Percentiles rank a stretch among this genome's conserved stretches.
Evolutionary conservation across 192 early-diverging fungal genomes (phyloP).

Genomic region (Funneliformis mosseae): DNA sequence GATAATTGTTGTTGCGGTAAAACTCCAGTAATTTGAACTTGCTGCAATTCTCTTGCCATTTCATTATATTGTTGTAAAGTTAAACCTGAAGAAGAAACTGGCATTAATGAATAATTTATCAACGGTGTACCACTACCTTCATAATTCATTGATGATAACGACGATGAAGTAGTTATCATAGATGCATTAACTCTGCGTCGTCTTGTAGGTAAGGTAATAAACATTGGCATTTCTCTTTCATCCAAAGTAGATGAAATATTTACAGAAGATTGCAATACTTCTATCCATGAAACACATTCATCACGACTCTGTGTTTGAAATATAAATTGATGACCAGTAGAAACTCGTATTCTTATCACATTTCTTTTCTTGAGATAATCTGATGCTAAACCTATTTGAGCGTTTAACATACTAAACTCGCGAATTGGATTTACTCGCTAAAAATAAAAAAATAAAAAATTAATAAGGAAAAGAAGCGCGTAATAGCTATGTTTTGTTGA

Average conservation of each 20-base stretch:
- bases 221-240: constrained; percentile 43
- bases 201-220: constrained; percentile 40
- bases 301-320: constrained; percentile 26
- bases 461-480: not conserved
- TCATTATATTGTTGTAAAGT: constrained; percentile 6
- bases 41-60: not conserved
- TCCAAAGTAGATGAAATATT: constrained; percentile 46
- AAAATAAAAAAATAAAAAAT: not conserved
- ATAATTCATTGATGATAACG: too few relatives aligned
- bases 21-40: not conserved
- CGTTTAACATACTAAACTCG: constrained; percentile 40
- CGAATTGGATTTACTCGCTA: constrained; percentile 25
- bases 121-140: too few relatives aligned
- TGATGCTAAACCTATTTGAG: constrained; percentile 33
- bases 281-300: constrained; percentile 43
- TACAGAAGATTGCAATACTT: constrained; percentile 40
- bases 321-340: constrained; percentile 41
- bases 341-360: constrained; percentile 39
- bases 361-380: constrained; percentile 43
- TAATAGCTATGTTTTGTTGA: not conserved
- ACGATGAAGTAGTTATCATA: not conserved
- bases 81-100: not conserved
- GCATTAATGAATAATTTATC: not conserved
- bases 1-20: not conserved
- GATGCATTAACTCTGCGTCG: constrained; percentile 1